phyloP scores from a whole-genome alignment of 306 rosid genomes.

The Crotalaria pallida region DNA sequence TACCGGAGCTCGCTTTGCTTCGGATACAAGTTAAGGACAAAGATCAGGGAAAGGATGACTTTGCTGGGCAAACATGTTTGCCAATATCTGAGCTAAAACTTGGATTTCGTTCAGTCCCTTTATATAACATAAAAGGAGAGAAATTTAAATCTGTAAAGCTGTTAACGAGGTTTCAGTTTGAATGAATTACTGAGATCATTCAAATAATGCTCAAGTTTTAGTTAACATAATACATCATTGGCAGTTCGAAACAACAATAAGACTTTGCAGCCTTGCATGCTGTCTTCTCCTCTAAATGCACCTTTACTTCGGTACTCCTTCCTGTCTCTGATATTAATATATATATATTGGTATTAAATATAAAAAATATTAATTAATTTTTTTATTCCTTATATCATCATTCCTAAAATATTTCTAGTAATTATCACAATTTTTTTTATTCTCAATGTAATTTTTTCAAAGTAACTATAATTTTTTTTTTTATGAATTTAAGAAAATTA shows the following conservation, averaged over 20 bases:
- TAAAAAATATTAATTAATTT: too few species aligned
- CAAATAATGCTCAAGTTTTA: neutral
- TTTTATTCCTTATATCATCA: too few species aligned
- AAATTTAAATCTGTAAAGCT: conserved; percentile 57
- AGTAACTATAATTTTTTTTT: too few species aligned
- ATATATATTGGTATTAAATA: too few species aligned
- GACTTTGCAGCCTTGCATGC: neutral
- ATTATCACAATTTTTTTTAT: too few species aligned
- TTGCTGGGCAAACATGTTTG: conserved; percentile 85
- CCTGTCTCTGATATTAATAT: too few species aligned
- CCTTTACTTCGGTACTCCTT: too few species aligned
- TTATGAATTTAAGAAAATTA: too few species aligned
- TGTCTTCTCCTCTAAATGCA: neutral
- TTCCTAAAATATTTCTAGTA: too few species aligned
- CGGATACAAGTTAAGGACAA: conserved; percentile 66
- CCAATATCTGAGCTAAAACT: conserved; percentile 68
- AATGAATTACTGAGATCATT: conserved; percentile 20
- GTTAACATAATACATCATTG: neutral
- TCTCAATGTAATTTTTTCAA: too few species aligned
- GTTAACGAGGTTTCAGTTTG: conserved; percentile 47
- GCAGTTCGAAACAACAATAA: neutral
- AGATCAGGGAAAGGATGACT: conserved; percentile 73
- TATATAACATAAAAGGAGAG: conserved; percentile 57
- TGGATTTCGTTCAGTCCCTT: conserved; percentile 75
- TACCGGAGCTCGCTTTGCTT: conserved; percentile 89